phyloP scores from a whole-genome alignment of 805 yeast species.

The Nakazawaea holstii region DNA sequence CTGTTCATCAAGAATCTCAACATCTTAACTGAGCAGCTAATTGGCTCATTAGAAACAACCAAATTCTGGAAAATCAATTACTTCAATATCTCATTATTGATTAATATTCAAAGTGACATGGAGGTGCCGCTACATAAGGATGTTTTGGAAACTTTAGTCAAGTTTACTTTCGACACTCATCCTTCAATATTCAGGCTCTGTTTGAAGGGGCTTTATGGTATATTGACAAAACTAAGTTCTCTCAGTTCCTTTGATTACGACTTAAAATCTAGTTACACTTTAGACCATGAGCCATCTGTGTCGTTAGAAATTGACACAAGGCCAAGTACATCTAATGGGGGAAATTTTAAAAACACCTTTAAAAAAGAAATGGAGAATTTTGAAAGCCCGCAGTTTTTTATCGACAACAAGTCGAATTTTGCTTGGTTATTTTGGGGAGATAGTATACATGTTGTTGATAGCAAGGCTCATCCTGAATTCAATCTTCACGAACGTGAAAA shows the following conservation, averaged over 20 bases:
- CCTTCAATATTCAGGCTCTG: constrained; percentile 61
- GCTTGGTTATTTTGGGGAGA: constrained; percentile 82
- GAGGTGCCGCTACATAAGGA: constrained; percentile 40
- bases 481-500: constrained; percentile 38
- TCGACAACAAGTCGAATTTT: constrained; percentile 48
- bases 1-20: constrained; percentile 34
- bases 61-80: constrained; percentile 32
- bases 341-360: constrained; percentile 36
- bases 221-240: constrained; percentile 39
- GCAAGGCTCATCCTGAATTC: constrained; percentile 20
- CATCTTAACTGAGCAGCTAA: constrained; percentile 12
- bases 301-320: constrained; percentile 39
- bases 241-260: constrained; percentile 45
- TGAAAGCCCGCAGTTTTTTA: constrained; percentile 42
- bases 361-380: constrained; percentile 45
- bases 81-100: constrained; percentile 31
- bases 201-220: constrained; percentile 51
- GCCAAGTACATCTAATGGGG: constrained; percentile 17
- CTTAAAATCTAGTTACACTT: constrained; percentile 35
- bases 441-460: constrained; percentile 39
- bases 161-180: constrained; percentile 53
- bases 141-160: constrained; percentile 37
- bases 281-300: constrained; percentile 28
- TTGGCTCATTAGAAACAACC: background rate
- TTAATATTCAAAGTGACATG: constrained; percentile 46